Evolutionary conservation across 2,329 filamentous ascomycete genomes (phyloP), one percentile per base, ranked within the genome.

Genomic region (Xylaria sp.): DNA sequence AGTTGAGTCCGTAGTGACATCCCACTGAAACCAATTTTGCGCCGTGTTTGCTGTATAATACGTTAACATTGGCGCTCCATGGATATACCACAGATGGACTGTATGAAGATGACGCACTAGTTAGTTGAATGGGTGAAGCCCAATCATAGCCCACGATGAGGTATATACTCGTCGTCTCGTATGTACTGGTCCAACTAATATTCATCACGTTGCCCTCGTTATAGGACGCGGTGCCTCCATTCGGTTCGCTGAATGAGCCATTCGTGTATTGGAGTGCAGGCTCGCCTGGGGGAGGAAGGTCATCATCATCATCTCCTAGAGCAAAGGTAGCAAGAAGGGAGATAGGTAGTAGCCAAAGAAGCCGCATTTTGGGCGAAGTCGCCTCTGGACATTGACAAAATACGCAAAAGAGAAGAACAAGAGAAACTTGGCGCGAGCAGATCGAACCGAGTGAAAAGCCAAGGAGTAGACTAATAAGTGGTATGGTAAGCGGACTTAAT

Each of bases 161-260:
- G 60, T 71, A 75, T 38, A 75, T 63, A 61, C 70, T 73, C 17
- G 72, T 71, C 3, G 69, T 73, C n/a, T 72, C 68, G 20, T 71
- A 75, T 11, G 49, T 47, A 5, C 71, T 72, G 29, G 65, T 39
- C 71, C 71, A 74, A 59, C 69, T 74, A 20, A 73, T 65, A 39
- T 73, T 74, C 72, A 74, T 71, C 51, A 65, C 67, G 22, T 67
- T 56, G 27, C 72, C 72, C n/a, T 66, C 13, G 15, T 22, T 49
- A 42, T 74, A 74, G 3, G 64, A 66, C 11, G 68, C 47, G 25
- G 66, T 70, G 22, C 57, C 63, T 5, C 70, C 72, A 11, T 61
- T 67, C 27, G 73, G 71, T 29, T 71, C 68, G 20, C 39, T 61
- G 42, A 74, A 74, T 22, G 50, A 31, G 38, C 73, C 73, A 69